Evolutionary conservation across 805 yeast species (phyloP).

Genomic region (Starmera dryadoides): DNA sequence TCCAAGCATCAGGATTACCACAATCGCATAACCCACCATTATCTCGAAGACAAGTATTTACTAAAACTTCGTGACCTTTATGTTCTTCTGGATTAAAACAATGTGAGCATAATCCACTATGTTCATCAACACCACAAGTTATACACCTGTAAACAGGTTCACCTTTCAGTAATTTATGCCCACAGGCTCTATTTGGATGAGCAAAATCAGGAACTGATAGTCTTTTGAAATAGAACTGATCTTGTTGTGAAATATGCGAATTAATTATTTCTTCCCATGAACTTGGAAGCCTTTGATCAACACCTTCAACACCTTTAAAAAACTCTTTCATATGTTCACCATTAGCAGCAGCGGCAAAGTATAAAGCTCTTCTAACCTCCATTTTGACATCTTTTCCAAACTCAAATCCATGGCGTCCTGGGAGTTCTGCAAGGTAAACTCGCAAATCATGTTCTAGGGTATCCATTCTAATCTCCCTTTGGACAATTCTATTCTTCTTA

Average conservation of each 20-base stretch:
- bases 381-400: conserved; percentile 22
- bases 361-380: conserved; percentile 36
- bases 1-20: conserved; percentile 87
- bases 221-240: conserved; percentile 9
- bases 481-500: too few relatives aligned
- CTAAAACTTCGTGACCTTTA: conserved; percentile 62
- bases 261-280: conserved; percentile 8
- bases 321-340: conserved; percentile 33
- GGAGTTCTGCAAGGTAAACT: conserved; percentile 24
- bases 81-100: conserved; percentile 72
- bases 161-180: conserved; percentile 63
- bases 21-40: conserved; percentile 64
- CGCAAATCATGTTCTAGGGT: background rate
- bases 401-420: conserved; percentile 24
- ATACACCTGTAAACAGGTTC: conserved; percentile 77
- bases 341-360: conserved; percentile 31
- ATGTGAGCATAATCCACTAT: conserved; percentile 73
- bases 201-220: conserved; percentile 15
- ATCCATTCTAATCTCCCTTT: too few relatives aligned
- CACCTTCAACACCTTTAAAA: conserved; percentile 24
- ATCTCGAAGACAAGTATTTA: conserved; percentile 55
- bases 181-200: conserved; percentile 69
- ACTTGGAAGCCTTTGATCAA: conserved; percentile 13
- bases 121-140: conserved; percentile 72
- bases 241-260: background rate